A percentile compares a stretch with the other conserved stretches of the same genome.
phyloP scores from a whole-genome alignment of 306 rosid species.

The Corylus heterophylla region DNA sequence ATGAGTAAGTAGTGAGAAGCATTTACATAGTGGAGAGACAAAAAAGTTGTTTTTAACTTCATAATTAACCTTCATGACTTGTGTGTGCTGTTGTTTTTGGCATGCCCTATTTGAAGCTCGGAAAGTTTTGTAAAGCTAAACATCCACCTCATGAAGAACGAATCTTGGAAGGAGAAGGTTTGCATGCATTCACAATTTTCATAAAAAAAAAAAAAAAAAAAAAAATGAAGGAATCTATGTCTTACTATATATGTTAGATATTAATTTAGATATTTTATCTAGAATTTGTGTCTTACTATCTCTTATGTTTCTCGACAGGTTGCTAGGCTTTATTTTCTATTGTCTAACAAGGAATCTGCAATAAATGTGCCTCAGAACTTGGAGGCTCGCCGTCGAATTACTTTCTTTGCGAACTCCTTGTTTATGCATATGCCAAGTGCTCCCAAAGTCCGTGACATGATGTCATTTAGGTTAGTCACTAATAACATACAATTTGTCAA shows the following conservation, averaged over 20 bases:
- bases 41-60: not conserved
- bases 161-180: conserved; percentile 82
- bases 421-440: conserved; percentile 95
- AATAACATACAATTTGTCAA: conserved; percentile 8
- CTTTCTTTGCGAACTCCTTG: conserved; percentile 95
- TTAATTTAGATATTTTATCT: conserved; percentile 18
- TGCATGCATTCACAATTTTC: conserved; percentile 5
- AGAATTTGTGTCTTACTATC: conserved; percentile 28
- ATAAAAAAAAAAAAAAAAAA: not conserved
- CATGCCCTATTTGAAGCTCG: conserved; percentile 48
- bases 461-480: conserved; percentile 84
- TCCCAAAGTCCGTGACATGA: conserved; percentile 87
- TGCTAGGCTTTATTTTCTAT: conserved; percentile 83
- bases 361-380: conserved; percentile 93
- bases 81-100: conserved; percentile 29
- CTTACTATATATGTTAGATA: too few species aligned
- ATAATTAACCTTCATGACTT: conserved; percentile 18
- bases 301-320: conserved; percentile 50
- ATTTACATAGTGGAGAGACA: conserved; percentile 10
- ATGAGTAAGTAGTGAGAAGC: conserved; percentile 52
- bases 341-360: conserved; percentile 94
- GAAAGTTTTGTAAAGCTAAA: conserved; percentile 59
- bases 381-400: conserved; percentile 98
- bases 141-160: conserved; percentile 19
- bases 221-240: too few species aligned